A percentile compares a stretch with the other conserved stretches of the same genome.
These are phyloP conservation scores for Suillus bovinus DNA, from an alignment of 768 basidiomycete species.

Conservation along the genomic window DNA sequence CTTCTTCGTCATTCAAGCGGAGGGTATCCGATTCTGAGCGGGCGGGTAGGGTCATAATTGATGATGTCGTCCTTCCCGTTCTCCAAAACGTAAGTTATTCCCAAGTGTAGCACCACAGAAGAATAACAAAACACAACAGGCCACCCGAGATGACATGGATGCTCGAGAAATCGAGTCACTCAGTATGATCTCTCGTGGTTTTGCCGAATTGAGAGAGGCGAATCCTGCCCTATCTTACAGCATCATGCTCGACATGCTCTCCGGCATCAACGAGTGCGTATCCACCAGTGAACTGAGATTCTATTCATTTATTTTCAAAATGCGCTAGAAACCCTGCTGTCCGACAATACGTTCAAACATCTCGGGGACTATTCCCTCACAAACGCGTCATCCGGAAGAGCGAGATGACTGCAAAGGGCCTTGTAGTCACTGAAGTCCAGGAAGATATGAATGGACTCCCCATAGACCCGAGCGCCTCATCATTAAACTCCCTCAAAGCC, in stretches of 20 bases:
- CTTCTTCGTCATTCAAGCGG: constrained; percentile 44
- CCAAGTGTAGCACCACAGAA: not conserved
- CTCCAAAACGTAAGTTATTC: constrained; percentile 61
- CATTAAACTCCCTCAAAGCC: constrained; percentile 29
- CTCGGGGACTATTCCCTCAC: constrained; percentile 80
- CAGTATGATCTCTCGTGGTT: constrained; percentile 88
- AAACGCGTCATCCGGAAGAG: constrained; percentile 76
- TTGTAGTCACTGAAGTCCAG: constrained; percentile 80
- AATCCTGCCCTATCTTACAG: constrained; percentile 88
- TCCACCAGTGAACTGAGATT: constrained; percentile 6
- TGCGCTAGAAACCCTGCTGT: constrained; percentile 70
- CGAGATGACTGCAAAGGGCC: constrained; percentile 82
- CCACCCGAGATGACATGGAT: constrained; percentile 82
- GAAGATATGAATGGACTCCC: constrained; percentile 64
- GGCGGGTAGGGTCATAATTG: constrained; percentile 70
- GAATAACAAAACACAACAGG: constrained; percentile 38
- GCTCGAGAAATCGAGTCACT: constrained; percentile 87
- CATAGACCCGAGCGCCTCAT: constrained; percentile 32
- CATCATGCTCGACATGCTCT: constrained; percentile 84
- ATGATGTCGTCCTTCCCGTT: constrained; percentile 83
- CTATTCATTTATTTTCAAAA: constrained; percentile 8
- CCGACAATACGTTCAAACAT: constrained; percentile 79
- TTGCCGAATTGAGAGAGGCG: constrained; percentile 77
- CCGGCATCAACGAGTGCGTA: constrained; percentile 88
- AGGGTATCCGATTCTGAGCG: constrained; percentile 56